A percentile compares a stretch with the other conserved stretches of the same genome.
These are phyloP conservation scores for Dothistroma septosporum DNA, from an alignment of 2,329 filamentous ascomycete species.

Conservation along the genomic window DNA sequence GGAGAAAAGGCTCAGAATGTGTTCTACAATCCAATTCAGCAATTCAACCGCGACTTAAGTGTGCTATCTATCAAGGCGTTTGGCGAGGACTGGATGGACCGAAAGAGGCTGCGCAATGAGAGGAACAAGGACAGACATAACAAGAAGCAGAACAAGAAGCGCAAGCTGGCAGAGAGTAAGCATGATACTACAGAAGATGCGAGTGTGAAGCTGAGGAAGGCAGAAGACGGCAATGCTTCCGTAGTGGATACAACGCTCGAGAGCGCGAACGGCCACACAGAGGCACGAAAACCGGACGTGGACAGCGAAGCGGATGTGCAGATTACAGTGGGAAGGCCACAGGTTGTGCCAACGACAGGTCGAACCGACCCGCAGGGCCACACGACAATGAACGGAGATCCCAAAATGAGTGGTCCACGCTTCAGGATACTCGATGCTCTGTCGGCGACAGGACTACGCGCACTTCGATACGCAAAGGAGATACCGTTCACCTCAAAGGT, in stretches of 20 bases:
- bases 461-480: constrained; percentile 86
- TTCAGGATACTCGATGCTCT: constrained; percentile 93
- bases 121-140: constrained; percentile 31
- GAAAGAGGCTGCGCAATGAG: constrained; percentile 29
- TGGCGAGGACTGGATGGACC: constrained; percentile 57
- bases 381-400: background rate
- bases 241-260: background rate
- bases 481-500: constrained; percentile 54
- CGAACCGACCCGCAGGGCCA: background rate
- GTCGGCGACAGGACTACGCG: constrained; percentile 87
- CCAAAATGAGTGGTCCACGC: constrained; percentile 30
- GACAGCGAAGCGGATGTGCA: background rate
- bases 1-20: constrained; percentile 47
- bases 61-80: constrained; percentile 89
- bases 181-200: constrained; percentile 29
- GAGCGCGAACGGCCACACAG: background rate
- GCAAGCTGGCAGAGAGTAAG: constrained; percentile 16
- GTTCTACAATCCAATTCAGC: constrained; percentile 98
- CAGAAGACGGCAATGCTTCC: constrained; percentile 11
- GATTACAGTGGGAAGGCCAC: background rate
- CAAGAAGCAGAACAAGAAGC: constrained; percentile 33
- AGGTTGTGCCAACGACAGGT: background rate
- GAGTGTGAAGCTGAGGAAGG: constrained; percentile 13
- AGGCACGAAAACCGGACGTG: background rate
- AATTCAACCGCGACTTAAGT: constrained; percentile 95